phyloP scores from a whole-genome alignment of 805 yeast genomes.

The Suhomyces prunicola region DNA sequence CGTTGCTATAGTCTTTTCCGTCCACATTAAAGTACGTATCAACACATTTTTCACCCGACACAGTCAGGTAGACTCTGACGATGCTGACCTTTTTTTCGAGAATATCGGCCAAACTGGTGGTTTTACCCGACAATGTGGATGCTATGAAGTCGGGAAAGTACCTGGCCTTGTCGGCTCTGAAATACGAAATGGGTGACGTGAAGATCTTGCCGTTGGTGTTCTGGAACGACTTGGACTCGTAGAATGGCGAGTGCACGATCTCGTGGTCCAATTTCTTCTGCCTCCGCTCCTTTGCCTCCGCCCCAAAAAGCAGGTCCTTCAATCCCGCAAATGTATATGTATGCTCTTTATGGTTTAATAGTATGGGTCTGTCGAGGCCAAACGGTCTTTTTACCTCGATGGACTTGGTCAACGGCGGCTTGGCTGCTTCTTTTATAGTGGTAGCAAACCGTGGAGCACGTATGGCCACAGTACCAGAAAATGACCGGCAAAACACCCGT shows the following conservation, averaged over 20 bases:
- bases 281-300: constrained; percentile 35
- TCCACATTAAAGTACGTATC: constrained; percentile 54
- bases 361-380: constrained; percentile 32
- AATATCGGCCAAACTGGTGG: constrained; percentile 32
- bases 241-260: constrained; percentile 41
- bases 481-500: neutral
- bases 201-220: constrained; percentile 85
- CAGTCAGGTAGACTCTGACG: constrained; percentile 62
- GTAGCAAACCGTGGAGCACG: constrained; percentile 31
- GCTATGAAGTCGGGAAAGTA: constrained; percentile 82
- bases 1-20: constrained; percentile 35
- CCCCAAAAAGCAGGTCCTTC: constrained; percentile 26
- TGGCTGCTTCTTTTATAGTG: constrained; percentile 36
- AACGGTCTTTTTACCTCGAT: constrained; percentile 33
- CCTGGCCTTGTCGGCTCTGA: constrained; percentile 65
- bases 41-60: constrained; percentile 67
- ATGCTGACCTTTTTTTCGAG: constrained; percentile 54
- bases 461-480: neutral
- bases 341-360: constrained; percentile 22
- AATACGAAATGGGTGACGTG: constrained; percentile 75
- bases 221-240: constrained; percentile 46
- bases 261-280: constrained; percentile 41
- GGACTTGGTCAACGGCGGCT: constrained; percentile 36
- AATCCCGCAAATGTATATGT: constrained; percentile 15
- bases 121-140: constrained; percentile 42